Percentiles rank a stretch among this genome's conserved stretches.
Conservation (phyloP, 1,284 basidiomycete genomes). For the Ceratobasidium theobromae region DNA sequence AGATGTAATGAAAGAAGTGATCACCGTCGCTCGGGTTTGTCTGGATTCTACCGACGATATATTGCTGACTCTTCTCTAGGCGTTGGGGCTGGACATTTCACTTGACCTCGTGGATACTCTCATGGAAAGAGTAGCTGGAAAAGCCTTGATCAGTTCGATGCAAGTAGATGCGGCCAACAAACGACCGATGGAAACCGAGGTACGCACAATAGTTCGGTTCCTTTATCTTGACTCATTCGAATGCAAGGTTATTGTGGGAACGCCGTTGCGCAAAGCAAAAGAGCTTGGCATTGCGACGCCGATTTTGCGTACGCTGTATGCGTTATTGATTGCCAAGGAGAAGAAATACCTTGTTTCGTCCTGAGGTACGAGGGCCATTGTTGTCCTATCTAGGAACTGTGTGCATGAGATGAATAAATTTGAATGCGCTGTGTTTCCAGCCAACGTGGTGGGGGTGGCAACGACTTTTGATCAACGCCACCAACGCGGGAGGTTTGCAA, state of each 20-base stretch:
- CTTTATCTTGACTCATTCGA: not conserved
- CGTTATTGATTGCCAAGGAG: constrained; percentile 23
- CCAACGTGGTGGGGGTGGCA: too few species aligned
- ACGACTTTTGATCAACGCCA: too few species aligned
- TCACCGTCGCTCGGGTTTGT: constrained; percentile 25
- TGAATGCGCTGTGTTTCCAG: too few species aligned
- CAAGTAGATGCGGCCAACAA: constrained; percentile 27
- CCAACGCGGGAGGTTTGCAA: too few species aligned
- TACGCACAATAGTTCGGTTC: not conserved
- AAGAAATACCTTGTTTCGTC: constrained; percentile 2
- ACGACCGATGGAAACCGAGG: constrained; percentile 30
- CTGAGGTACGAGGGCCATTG: not conserved
- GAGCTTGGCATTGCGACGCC: constrained; percentile 26
- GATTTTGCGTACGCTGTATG: constrained; percentile 22
- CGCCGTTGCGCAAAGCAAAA: constrained; percentile 24
- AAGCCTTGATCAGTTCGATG: constrained; percentile 25
- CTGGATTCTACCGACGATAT: not conserved
- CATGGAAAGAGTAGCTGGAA: constrained; percentile 6
- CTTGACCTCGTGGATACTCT: constrained; percentile 19
- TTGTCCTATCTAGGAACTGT: not conserved
- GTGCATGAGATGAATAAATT: constrained; percentile 6
- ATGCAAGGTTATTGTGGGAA: constrained; percentile 27
- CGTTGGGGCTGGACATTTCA: constrained; percentile 14
- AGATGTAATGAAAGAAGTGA: constrained; percentile 26
- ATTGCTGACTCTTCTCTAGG: not conserved